A percentile compares a stretch with the other conserved stretches of the same genome.
These are phyloP conservation scores for Gossypium trilobum DNA, from an alignment of 441 rosid species.

Conservation along the genomic window DNA sequence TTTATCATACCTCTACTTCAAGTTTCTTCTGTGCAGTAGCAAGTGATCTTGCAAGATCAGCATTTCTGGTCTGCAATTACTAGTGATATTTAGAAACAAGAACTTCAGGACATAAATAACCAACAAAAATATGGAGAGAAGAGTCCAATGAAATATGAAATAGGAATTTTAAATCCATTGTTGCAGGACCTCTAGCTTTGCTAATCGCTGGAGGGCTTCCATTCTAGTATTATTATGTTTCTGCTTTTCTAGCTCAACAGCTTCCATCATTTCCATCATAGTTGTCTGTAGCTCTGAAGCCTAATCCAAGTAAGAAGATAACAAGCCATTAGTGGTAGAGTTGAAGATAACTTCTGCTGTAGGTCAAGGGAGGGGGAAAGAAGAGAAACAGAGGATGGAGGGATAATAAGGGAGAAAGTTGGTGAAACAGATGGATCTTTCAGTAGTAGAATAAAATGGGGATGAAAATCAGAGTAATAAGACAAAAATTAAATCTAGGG, in stretches of 20 bases:
- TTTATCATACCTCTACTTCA: constrained; percentile 61
- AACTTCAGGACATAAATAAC: neutral
- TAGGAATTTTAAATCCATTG: constrained; percentile 11
- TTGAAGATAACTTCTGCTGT: neutral
- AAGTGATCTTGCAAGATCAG: constrained; percentile 79
- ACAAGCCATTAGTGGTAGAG: neutral
- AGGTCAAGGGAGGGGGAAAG: neutral
- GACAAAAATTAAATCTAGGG: neutral
- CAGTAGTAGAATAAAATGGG: too few species aligned
- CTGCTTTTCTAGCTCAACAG: constrained; percentile 80
- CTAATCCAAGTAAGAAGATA: constrained; percentile 28
- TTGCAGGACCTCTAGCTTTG: constrained; percentile 67
- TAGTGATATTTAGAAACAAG: constrained; percentile 23
- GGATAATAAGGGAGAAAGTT: neutral
- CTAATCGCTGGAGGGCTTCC: constrained; percentile 69
- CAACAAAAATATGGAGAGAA: constrained; percentile 7
- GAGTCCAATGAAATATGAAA: constrained; percentile 10
- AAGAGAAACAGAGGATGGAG: neutral
- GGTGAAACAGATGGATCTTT: too few species aligned
- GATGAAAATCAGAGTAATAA: neutral
- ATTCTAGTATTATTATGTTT: constrained; percentile 92
- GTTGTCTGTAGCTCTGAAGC: constrained; percentile 85
- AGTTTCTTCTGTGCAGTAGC: constrained; percentile 78
- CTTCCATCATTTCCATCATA: constrained; percentile 87
- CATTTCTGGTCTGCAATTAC: constrained; percentile 67